phyloP scores from a whole-genome alignment of 2,329 filamentous ascomycete genomes.

The Penicillium verrucosum region DNA sequence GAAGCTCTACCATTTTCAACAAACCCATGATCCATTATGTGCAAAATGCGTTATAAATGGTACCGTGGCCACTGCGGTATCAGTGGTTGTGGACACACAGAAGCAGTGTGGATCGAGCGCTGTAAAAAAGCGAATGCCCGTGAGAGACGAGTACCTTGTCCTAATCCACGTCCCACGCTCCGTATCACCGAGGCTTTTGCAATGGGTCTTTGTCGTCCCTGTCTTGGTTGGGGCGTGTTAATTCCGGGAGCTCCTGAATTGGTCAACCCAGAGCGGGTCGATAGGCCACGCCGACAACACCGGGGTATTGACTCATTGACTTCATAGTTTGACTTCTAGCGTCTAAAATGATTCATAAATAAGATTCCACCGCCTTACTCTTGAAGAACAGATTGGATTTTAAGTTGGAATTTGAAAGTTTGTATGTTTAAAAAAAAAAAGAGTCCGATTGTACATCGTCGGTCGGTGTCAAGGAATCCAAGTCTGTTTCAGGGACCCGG shows the following conservation, averaged over 20 bases:
- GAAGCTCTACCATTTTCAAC: neutral
- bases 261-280: neutral
- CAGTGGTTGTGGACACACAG: conserved; percentile 4
- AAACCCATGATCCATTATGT: neutral
- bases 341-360: neutral
- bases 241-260: conserved; percentile 1
- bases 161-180: neutral
- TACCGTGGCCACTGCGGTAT: conserved; percentile 3
- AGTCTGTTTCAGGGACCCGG: neutral
- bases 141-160: neutral
- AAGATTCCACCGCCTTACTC: neutral
- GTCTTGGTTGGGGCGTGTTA: conserved; percentile 2
- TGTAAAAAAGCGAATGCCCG: conserved; percentile 1
- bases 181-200: conserved; percentile 1
- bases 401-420: neutral
- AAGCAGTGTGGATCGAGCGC: conserved; percentile 6
- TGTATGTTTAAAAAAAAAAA: neutral
- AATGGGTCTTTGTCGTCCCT: conserved; percentile 4
- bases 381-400: neutral
- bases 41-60: conserved; percentile 6
- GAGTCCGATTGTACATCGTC: neutral
- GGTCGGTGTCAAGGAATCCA: neutral
- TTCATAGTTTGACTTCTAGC: neutral
- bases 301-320: neutral
- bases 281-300: neutral